Evolutionary conservation across 2,329 filamentous ascomycete species (phyloP), one percentile per base, ranked within the genome.

Genomic region (Teratosphaeria epicoccoides): DNA sequence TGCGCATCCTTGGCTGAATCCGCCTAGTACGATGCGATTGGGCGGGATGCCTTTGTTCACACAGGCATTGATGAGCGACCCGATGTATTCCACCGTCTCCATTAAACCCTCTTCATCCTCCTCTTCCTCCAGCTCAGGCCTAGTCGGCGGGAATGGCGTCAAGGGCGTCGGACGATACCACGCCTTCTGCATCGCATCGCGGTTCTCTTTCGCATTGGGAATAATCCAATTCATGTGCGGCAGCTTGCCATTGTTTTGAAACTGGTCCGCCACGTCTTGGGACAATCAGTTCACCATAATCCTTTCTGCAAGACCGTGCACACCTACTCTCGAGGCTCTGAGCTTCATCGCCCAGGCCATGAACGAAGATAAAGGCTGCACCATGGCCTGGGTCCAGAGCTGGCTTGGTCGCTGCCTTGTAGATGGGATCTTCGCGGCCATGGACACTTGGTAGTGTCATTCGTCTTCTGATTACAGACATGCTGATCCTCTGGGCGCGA

Each of bases 211-310:
- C 2, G 76, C 75, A 50, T 74, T 76, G 12, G 76, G 75, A 24
- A 78, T 68, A 40, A 76, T 63, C 75, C 75, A 78, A 46, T 68
- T 66, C 56, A 76, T 62, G 58, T 76, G 68, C 0, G 73, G 68
- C 4, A 78, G 66, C 61, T 77, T 78, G 53, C 65, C 62, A 44
- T 71, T 71, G 37, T 69, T 59, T 53, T 76, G 73, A 57, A 77
- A 76, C 52, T 66, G 63, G 23, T 64, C 58, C 20, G 63, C 60
- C 1, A 66, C 54, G 46, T 61, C 63, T 63, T 33, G 4, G 33
- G 5, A 6, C 29, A 3, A 37, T 47, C 26, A 43, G 26, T 29
- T 7, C 14, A 10, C 33, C 5, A 24, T 25, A 40, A 11, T 48
- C 20, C 1, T 9, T 12, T 20, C 28, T 14, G 5, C 24, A 28